Base-by-base conservation (phyloP, 2,329 filamentous ascomycete species). In the Aspergillus amoenus region DNA sequence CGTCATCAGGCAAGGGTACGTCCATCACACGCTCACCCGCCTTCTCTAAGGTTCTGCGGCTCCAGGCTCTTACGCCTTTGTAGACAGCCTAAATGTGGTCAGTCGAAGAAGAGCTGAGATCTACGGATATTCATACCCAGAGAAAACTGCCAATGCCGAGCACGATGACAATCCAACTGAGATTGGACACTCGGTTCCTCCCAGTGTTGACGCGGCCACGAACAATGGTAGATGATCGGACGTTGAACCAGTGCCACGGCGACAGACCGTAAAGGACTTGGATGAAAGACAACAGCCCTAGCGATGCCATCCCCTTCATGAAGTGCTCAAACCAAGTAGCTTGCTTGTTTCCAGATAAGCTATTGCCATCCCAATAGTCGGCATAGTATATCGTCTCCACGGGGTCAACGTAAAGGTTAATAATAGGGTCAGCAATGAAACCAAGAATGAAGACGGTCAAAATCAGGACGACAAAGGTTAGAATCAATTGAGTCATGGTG, bases 391-490 rank as follows among this genome's bases (percentile, higher is more conserved):
- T 78, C 11, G 84, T 85, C 50, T 86, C 85, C 55, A 86, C 76
- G 0, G 92, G 92, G 68, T 96, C 91, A 54, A 93, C 77, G 79
- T 93, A 96, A 27, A 96, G 78, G 66, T 92, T 90, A 72, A 97
- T 88, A 59, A 97, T 91, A 1, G 93, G 93, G 73, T 97, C 93
- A 58, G 93, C 93, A 63, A 97, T 77, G 68, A 97, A 97, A 42
- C 94, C 94, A 55, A 97, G 84, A 0, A 90, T 40, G 68, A 96
- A 97, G 24, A 96, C 82, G 51, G 87, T 82, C 43, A 87, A 60
- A 37, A 91, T 56, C 62, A 97, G 83, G 61, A 96, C 88, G 18
- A 81, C 49, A 2, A 90, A 64, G 0, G 93, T 97, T 65, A 97
- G 78, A 1, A 76, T 70, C 30, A 91, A 77, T 68, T 95, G 89